These are phyloP conservation scores for Apophysomyces elegans DNA, from an alignment of 371 early-diverging fungal genomes.

Conservation along the genomic window DNA sequence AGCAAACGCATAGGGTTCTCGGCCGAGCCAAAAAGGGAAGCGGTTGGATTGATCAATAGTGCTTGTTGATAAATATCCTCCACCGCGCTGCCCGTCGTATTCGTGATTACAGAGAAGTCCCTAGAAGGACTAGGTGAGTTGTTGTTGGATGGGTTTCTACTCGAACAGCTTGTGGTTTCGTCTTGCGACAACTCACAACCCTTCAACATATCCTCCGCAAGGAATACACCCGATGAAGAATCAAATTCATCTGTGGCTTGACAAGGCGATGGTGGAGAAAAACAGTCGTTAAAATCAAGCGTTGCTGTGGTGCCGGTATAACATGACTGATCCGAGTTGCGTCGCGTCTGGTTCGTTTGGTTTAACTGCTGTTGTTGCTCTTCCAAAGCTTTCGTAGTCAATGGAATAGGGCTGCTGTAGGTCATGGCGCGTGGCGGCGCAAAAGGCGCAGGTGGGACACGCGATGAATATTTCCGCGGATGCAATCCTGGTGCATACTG, in stretches of 20 bases:
- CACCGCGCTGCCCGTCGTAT: background rate
- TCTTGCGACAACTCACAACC: background rate
- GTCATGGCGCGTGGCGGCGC: slow-evolving; percentile 22
- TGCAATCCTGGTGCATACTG: slow-evolving; percentile 43
- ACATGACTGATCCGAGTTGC: slow-evolving; percentile 15
- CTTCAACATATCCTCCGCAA: background rate
- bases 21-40: background rate
- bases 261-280: slow-evolving; percentile 37
- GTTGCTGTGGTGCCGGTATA: slow-evolving; percentile 49
- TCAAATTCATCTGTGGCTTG: slow-evolving; percentile 7
- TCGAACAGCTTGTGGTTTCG: background rate
- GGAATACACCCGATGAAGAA: background rate
- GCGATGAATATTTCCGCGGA: slow-evolving; percentile 45
- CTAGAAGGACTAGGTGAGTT: slow-evolving; percentile 5
- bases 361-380: slow-evolving; percentile 30
- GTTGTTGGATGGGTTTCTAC: slow-evolving; percentile 1
- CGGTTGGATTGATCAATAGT: background rate
- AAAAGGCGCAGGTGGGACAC: slow-evolving; percentile 36
- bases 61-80: slow-evolving; percentile 2
- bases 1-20: slow-evolving; percentile 3
- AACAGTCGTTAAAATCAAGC: slow-evolving; percentile 53
- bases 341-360: slow-evolving; percentile 19
- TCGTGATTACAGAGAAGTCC: background rate
- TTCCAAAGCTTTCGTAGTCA: slow-evolving; percentile 24
- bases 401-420: slow-evolving; percentile 12